Percentiles rank a stretch among this genome's conserved stretches.
These are phyloP conservation scores for Seminavis robusta DNA, from an alignment of 108 stramenopile species.

Conservation along the genomic window DNA sequence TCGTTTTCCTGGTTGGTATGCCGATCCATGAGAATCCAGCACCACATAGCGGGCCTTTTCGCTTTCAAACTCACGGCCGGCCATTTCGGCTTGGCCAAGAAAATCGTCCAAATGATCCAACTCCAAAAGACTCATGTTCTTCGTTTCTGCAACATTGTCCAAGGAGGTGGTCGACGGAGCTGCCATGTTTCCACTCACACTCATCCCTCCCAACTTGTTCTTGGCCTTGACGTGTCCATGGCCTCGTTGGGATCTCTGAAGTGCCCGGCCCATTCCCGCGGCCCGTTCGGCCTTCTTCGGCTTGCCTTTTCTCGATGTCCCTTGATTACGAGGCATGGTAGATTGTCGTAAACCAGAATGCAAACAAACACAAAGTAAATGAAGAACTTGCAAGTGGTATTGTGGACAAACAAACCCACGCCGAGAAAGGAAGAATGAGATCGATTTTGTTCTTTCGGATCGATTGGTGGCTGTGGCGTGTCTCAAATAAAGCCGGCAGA, in stretches of 20 bases:
- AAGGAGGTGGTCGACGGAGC: no score
- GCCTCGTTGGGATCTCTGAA: conserved; percentile 62
- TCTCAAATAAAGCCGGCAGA: no score
- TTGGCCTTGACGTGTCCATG: conserved; percentile 60
- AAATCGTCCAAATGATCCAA: conserved; percentile 92
- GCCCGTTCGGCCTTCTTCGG: conserved; percentile 82
- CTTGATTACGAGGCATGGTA: conserved; percentile 90
- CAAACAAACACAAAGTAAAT: no score
- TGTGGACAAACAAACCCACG: no score
- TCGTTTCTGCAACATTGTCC: conserved; percentile 43
- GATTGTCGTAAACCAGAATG: no score
- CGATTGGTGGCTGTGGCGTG: no score
- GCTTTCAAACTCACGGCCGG: conserved; percentile 84
- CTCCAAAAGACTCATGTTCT: conserved; percentile 81
- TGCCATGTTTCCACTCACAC: conserved; percentile 59
- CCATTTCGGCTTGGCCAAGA: conserved; percentile 89
- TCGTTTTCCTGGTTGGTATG: conserved; percentile 7
- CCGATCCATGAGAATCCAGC: conserved; percentile 46
- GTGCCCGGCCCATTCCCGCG: conserved; percentile 79
- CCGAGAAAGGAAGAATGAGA: no score
- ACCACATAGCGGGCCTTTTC: conserved; percentile 80
- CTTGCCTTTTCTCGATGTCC: conserved; percentile 89
- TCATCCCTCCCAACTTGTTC: conserved; percentile 67
- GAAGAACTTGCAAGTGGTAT: no score
- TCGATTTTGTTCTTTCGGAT: no score